These are phyloP conservation scores for Zoysia japonica DNA, from an alignment of 176 grass and related monocot species.

Conservation along the genomic window DNA sequence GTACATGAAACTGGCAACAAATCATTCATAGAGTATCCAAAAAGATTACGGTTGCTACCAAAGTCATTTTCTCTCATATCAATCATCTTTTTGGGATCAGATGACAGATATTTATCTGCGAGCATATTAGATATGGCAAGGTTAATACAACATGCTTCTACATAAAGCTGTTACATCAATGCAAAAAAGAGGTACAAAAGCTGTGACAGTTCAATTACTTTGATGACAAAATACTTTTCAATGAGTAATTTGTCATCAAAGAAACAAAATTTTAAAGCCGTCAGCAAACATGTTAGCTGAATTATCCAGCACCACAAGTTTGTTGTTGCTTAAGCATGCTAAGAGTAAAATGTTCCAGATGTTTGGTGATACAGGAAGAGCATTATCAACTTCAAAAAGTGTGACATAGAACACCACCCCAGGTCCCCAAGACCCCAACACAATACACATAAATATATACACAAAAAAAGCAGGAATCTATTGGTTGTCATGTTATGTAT, in stretches of 20 bases:
- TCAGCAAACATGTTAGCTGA: slow-evolving; percentile 39
- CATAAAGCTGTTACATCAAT: background rate
- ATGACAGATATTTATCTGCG: slow-evolving; percentile 86
- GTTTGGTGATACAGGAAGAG: slow-evolving; percentile 11
- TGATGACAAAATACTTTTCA: too few species aligned
- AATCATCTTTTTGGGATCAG: slow-evolving; percentile 59
- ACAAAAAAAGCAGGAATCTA: background rate
- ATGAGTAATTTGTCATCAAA: background rate
- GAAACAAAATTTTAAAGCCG: slow-evolving; percentile 38
- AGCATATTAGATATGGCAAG: slow-evolving; percentile 37
- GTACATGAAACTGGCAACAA: slow-evolving; percentile 59
- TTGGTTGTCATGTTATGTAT: background rate
- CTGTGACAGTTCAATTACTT: background rate
- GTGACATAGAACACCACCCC: background rate
- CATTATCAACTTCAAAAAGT: background rate
- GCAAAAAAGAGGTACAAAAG: background rate
- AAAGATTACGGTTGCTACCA: slow-evolving; percentile 53
- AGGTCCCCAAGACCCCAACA: too few species aligned
- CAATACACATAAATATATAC: too few species aligned
- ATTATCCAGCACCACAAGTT: background rate
- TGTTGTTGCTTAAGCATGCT: slow-evolving; percentile 15
- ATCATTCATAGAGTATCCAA: slow-evolving; percentile 57
- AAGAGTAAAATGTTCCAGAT: background rate
- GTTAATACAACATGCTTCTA: slow-evolving; percentile 28
- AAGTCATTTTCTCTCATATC: slow-evolving; percentile 68